Base-by-base conservation (phyloP, 179 eudicot genomes). In the Actinidia chinensis region DNA sequence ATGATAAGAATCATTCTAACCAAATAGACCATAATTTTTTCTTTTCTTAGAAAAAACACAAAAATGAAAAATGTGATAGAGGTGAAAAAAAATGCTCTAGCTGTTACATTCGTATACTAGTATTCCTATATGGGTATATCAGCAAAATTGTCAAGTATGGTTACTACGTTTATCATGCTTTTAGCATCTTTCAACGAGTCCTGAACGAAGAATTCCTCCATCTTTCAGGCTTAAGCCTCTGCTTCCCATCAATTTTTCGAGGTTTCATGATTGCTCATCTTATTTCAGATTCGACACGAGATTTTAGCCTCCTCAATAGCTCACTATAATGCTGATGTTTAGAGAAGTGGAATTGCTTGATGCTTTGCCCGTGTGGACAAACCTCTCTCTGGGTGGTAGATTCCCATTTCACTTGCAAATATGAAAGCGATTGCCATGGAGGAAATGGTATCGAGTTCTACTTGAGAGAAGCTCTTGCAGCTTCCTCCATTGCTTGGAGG, bases 371-470 rank as follows among this genome's bases (percentile, higher is more conserved):
- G 70, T 84, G 86, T 0, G 83, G 83, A 61, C 65, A 61, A 12
- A 75, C 47, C 69, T 64, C 78, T 83, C 97, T 89, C 58, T 88
- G 85, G 66, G 89, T 85, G 0, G 93, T 85, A 22, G 98, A 93
- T 28, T 87, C 84, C 98, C 98, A 95, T 84, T 95, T 95, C 4
- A 97, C 92, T 85, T 90, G 90, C 79, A 95, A 77, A 83, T 95
- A 95, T 71, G 91, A 91, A 0, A 95, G 91, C 20, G 97, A 91
- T 63, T 97, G 83, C 98, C 98, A 93, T n/a, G 97, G 98, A 13
- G 97, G 98, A 58, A 95, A 86, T 51, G 97, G 98, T 97, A 95
- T 95, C 0, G 90, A 90, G 86, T 95, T 93, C 83, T 95, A 92
- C 81, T 88, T 90, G 44, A 93, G 93, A 43, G 98, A 93, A 28